Evolutionary conservation across 139 green algal species (phyloP).

Genomic region (Chlorella ohadii): DNA sequence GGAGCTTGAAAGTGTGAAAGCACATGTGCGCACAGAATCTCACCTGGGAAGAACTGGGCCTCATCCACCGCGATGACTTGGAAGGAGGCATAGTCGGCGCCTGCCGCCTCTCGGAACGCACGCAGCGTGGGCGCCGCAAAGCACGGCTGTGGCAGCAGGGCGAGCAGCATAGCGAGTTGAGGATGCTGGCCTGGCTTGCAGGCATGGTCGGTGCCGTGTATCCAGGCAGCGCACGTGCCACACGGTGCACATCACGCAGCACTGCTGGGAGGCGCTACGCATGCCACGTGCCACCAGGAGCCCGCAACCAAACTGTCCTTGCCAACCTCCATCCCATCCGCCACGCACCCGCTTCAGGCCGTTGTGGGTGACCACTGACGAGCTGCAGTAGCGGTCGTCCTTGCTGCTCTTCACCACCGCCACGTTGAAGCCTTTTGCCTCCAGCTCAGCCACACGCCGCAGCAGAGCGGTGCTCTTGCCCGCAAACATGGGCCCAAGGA

Average conservation of each 20-base stretch:
- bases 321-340: no score
- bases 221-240: no score
- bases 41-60: slow-evolving; percentile 78
- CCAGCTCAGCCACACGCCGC: slow-evolving; percentile 41
- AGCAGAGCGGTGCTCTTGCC: slow-evolving; percentile 78
- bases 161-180: background rate
- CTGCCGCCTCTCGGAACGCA: slow-evolving; percentile 27
- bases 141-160: slow-evolving; percentile 38
- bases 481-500: slow-evolving; percentile 84
- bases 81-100: slow-evolving; percentile 14
- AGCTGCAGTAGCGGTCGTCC: slow-evolving; percentile 67
- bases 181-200: no score
- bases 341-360: slow-evolving; percentile 35
- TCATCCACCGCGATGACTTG: slow-evolving; percentile 87
- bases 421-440: slow-evolving; percentile 51
- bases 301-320: no score
- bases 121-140: slow-evolving; percentile 32
- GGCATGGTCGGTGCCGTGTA: no score
- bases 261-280: no score
- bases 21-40: no score
- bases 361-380: slow-evolving; percentile 56
- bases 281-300: no score
- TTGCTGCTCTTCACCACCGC: slow-evolving; percentile 68
- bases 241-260: no score
- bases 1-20: no score